Evolutionary conservation across 306 rosid genomes (phyloP), one percentile per base, ranked within the genome.

Genomic region (Castanea mollissima): DNA sequence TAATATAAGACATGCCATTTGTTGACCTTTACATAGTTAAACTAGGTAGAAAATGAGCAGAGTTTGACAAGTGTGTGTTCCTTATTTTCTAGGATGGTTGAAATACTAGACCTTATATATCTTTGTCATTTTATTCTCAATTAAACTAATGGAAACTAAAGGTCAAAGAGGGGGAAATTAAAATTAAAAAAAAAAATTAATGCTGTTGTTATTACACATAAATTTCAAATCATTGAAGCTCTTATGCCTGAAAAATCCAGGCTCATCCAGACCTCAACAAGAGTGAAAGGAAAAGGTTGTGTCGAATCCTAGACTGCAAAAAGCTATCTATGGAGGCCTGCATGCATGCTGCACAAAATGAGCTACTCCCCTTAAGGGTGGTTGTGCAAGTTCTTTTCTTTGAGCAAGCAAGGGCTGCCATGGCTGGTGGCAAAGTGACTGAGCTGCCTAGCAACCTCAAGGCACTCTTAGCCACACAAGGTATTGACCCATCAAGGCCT

Each of bases 301-400:
- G 99, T 49, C 73, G 98, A 87, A 87, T 83, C 74, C 91, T 96
- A 46, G 90, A 96, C 89, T 96, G 99, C 92, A 96, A 93, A 77
- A 96, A 93, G 80, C 92, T 96, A 10, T 90, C 99, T 0, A 89
- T 96, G 94, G 98, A 96, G 86, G 97, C 89, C 7, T 96, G 99
- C 88, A 93, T 96, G 94, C 98, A 96, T 85, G 99, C 99, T 32
- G 98, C 99, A 32, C 99, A 96, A 85, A 96, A 96, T 80, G 99
- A 96, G 81, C 86, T 91, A 9, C 96, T 96, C 5, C 99, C 99
- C n/a, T 77, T 96, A 38, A 84, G 99, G 59, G 97, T 96, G 23
- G 97, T 96, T 72, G 98, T 96, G 69, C 99, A 96, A 91, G 99
- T 96, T 78, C 96, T 96, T 58, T 96, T 96, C 91, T 96, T 93